These are phyloP conservation scores for Colletotrichum caudatum DNA, from an alignment of 2,329 filamentous ascomycete genomes.

Conservation along the genomic window DNA sequence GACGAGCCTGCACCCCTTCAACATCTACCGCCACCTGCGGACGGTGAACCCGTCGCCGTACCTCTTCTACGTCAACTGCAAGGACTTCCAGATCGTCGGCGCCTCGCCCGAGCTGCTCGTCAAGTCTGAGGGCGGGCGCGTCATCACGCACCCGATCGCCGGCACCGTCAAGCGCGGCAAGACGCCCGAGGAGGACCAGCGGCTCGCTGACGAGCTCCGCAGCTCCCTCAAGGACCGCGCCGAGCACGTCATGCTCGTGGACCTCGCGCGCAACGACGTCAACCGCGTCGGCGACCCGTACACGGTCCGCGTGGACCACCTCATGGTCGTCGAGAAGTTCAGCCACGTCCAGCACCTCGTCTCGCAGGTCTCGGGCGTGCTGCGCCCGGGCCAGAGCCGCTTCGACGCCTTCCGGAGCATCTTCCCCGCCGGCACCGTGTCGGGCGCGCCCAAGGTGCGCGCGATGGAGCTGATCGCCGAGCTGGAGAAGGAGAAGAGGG, in stretches of 20 bases:
- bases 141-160: constrained; percentile 97
- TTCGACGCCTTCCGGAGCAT: constrained; percentile 97
- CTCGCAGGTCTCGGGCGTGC: constrained; percentile 92
- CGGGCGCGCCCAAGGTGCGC: constrained; percentile 92
- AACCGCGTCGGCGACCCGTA: constrained; percentile 94
- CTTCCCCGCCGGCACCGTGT: constrained; percentile 96
- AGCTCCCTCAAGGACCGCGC: constrained; percentile 90
- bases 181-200: constrained; percentile 83
- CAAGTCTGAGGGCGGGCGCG: constrained; percentile 85
- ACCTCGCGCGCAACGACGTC: constrained; percentile 94
- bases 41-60: constrained; percentile 99
- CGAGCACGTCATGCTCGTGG: constrained; percentile 97
- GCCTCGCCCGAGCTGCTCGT: constrained; percentile 95
- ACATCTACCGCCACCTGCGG: constrained; percentile 94
- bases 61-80: constrained; percentile 94
- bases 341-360: constrained; percentile 98
- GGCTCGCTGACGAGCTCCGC: constrained; percentile 80
- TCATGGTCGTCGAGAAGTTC: constrained; percentile 96
- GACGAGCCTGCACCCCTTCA: constrained; percentile 94
- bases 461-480: constrained; percentile 98
- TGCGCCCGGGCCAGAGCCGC: constrained; percentile 84
- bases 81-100: constrained; percentile 93
- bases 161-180: constrained; percentile 92
- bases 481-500: constrained; percentile 91
- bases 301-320: constrained; percentile 88